Percentiles rank a stretch among this genome's conserved stretches.
These are phyloP conservation scores for Psilocybe tampanensis DNA, from an alignment of 768 basidiomycete genomes.

Conservation along the genomic window DNA sequence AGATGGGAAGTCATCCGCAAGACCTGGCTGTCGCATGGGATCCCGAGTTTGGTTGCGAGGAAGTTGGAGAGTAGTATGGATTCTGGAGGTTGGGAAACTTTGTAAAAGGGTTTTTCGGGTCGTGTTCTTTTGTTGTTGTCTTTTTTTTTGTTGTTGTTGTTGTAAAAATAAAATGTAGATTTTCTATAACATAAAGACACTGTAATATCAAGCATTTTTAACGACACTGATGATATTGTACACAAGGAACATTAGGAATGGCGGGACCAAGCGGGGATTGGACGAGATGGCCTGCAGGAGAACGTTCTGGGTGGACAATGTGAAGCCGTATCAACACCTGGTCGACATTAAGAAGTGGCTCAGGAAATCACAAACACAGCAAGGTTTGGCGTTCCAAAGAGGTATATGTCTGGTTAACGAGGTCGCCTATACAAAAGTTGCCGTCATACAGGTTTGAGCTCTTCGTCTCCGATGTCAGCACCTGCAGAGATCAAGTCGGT, in stretches of 20 bases:
- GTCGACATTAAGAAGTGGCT: too few relatives aligned
- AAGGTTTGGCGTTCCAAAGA: too few relatives aligned
- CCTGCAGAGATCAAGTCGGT: constrained; percentile 34
- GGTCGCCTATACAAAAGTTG: background rate
- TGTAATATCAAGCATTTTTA: too few relatives aligned
- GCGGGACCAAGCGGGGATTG: too few relatives aligned
- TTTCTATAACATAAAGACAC: background rate
- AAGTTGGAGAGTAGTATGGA: constrained; percentile 87
- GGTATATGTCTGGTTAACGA: background rate
- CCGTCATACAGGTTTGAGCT: background rate
- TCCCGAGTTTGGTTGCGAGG: constrained; percentile 88
- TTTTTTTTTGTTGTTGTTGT: too few relatives aligned
- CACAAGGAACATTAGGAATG: too few relatives aligned
- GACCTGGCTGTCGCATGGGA: constrained; percentile 87
- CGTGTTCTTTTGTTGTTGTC: background rate
- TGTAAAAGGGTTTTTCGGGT: constrained; percentile 38
- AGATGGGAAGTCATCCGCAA: constrained; percentile 92
- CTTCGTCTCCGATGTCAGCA: background rate
- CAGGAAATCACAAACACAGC: too few relatives aligned
- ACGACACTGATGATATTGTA: too few relatives aligned
- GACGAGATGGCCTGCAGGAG: too few relatives aligned
- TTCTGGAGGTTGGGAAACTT: constrained; percentile 91
- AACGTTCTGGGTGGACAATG: too few relatives aligned
- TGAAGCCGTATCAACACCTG: too few relatives aligned
- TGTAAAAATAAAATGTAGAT: background rate